Evolutionary conservation across 257 asterid genomes (phyloP).

Genomic region (Nicotiana attenuata): DNA sequence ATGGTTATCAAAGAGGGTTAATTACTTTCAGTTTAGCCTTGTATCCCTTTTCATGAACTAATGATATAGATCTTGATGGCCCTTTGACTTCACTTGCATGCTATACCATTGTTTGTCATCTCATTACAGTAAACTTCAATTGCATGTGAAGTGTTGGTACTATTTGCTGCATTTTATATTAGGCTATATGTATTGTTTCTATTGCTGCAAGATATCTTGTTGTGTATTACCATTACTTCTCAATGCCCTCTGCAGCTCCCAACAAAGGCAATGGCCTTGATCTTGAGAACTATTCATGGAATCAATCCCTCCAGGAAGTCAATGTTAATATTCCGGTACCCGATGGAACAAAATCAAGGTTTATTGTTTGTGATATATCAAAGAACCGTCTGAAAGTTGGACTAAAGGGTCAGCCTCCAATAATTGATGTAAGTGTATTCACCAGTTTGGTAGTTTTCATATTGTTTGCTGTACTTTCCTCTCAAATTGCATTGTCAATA

Average conservation of each 20-base stretch:
- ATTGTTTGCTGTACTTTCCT: background rate
- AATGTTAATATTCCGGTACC: conserved; percentile 60
- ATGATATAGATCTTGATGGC: background rate
- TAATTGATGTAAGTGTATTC: conserved; percentile 30
- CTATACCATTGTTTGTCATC: background rate
- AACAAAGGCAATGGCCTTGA: conserved; percentile 74
- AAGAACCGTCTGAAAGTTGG: conserved; percentile 38
- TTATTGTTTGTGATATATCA: conserved; percentile 31
- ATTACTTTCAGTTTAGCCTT: background rate
- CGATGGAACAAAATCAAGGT: conserved; percentile 42
- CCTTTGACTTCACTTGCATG: background rate
- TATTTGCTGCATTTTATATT: background rate
- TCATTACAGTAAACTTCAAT: background rate
- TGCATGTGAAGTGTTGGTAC: background rate
- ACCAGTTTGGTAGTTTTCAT: background rate
- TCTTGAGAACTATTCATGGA: conserved; percentile 72
- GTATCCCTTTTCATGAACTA: background rate
- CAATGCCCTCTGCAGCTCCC: conserved; percentile 37
- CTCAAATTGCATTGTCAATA: background rate
- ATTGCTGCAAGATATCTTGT: conserved; percentile 1
- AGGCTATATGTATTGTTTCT: background rate
- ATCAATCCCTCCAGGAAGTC: conserved; percentile 76
- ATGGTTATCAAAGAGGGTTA: background rate
- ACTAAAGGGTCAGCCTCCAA: conserved; percentile 40
- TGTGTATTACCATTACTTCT: background rate